Evolutionary conservation across 495 filamentous ascomycete species (phyloP).

Genomic region (Mytilinidion resinicola): DNA sequence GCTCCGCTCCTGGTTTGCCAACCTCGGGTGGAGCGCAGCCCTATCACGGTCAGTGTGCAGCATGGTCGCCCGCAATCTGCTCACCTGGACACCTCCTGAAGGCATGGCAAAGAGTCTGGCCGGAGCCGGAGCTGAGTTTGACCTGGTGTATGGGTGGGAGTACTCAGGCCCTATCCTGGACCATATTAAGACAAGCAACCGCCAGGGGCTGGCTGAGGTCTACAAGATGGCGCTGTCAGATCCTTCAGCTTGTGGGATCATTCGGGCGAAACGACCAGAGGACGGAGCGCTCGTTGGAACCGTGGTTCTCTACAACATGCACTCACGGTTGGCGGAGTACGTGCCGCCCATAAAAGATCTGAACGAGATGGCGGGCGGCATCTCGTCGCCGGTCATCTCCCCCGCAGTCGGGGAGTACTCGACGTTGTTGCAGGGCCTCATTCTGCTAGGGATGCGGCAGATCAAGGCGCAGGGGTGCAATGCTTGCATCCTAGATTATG

Average conservation of each 20-base stretch:
- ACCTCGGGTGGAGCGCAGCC: conserved; percentile 62
- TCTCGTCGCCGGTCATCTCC: conserved; percentile 74
- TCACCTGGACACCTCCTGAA: conserved; percentile 68
- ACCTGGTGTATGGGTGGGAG: conserved; percentile 74
- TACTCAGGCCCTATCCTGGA: conserved; percentile 68
- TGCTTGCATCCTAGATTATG: conserved; percentile 69
- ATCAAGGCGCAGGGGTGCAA: conserved; percentile 68
- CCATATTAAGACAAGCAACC: conserved; percentile 66
- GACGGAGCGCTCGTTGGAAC: conserved; percentile 69
- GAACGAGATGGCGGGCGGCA: conserved; percentile 56
- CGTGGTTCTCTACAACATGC: conserved; percentile 72
- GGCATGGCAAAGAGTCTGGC: conserved; percentile 65
- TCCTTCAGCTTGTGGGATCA: conserved; percentile 66
- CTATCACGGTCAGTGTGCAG: conserved; percentile 58
- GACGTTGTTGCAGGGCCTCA: conserved; percentile 70
- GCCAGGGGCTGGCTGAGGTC: conserved; percentile 76
- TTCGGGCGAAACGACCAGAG: conserved; percentile 65
- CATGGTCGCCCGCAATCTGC: conserved; percentile 58
- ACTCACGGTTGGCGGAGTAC: conserved; percentile 59
- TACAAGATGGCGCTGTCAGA: conserved; percentile 74
- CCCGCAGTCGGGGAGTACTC: conserved; percentile 62
- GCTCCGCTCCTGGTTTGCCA: conserved; percentile 58
- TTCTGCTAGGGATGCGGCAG: conserved; percentile 74
- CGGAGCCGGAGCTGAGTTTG: conserved; percentile 59
- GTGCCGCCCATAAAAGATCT: conserved; percentile 60